Conservation (phyloP, 208 protist species). For the Naegleria fowleri region DNA sequence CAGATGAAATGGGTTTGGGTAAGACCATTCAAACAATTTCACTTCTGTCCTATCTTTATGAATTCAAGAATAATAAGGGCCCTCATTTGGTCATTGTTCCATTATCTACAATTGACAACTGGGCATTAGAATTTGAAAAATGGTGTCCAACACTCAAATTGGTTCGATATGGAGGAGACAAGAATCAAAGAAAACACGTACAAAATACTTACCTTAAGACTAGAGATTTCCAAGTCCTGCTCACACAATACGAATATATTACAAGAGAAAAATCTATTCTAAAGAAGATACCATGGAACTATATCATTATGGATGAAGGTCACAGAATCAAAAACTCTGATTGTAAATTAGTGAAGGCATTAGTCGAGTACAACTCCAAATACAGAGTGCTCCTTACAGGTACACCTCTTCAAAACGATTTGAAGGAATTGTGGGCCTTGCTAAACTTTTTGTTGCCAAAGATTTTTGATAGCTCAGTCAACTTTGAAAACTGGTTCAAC, state of each 20-base stretch:
- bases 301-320: conserved; percentile 90
- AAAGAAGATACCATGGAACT: conserved; percentile 73
- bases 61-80: conserved; percentile 55
- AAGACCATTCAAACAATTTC: conserved; percentile 92
- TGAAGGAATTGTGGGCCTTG: conserved; percentile 57
- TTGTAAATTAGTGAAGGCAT: background rate
- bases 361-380: background rate
- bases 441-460: conserved; percentile 52
- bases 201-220: background rate
- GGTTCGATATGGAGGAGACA: background rate
- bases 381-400: conserved; percentile 7
- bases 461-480: conserved; percentile 41
- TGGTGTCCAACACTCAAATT: conserved; percentile 11
- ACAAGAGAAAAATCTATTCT: conserved; percentile 68
- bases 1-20: conserved; percentile 65
- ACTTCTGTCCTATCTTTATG: conserved; percentile 70
- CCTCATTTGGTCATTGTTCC: conserved; percentile 92
- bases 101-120: conserved; percentile 85
- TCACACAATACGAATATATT: conserved; percentile 89
- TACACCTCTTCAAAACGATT: conserved; percentile 66
- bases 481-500: conserved; percentile 53
- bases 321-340: conserved; percentile 81
- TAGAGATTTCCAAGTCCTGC: conserved; percentile 76
- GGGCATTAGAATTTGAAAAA: conserved; percentile 45
- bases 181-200: background rate